Evolutionary conservation across 2,329 filamentous ascomycete genomes (phyloP).

Genomic region (Verruconis gallopava): DNA sequence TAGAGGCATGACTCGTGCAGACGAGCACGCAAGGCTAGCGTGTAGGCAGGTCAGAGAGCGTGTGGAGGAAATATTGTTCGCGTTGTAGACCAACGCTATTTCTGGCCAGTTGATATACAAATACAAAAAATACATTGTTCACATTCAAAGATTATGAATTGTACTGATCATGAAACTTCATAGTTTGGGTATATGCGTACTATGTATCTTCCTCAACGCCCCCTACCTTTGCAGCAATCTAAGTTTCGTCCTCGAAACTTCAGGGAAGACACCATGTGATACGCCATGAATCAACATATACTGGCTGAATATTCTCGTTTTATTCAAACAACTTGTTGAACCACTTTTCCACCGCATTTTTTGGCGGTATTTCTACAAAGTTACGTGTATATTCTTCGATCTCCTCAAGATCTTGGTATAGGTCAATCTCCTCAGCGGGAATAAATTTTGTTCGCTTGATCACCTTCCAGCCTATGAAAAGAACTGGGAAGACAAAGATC

Average conservation of each 20-base stretch:
- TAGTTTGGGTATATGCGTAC: too few species aligned
- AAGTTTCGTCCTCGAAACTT: too few species aligned
- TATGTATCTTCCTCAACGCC: too few species aligned
- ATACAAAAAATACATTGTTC: too few species aligned
- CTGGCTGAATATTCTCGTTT: too few species aligned
- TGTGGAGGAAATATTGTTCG: background rate
- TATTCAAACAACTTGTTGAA: conserved; percentile 6
- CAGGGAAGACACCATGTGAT: too few species aligned
- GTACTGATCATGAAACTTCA: too few species aligned
- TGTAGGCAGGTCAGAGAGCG: background rate
- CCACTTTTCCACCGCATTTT: conserved; percentile 17
- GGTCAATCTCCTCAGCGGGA: conserved; percentile 47
- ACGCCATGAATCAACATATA: too few species aligned
- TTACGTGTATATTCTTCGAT: conserved; percentile 56
- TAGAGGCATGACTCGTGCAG: background rate
- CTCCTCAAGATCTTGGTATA: conserved; percentile 48
- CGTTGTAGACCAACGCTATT: background rate
- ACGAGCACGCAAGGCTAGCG: background rate
- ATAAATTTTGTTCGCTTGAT: conserved; percentile 48
- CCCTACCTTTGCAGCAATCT: too few species aligned
- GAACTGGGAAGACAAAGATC: conserved; percentile 54
- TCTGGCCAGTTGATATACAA: conserved; percentile 6
- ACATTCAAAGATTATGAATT: too few species aligned
- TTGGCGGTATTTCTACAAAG: conserved; percentile 42
- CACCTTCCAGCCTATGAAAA: conserved; percentile 62